Evolutionary conservation across 352 stramenopile species (phyloP), one percentile per base, ranked within the genome.

Genomic region (Globisporangium megalacanthum): DNA sequence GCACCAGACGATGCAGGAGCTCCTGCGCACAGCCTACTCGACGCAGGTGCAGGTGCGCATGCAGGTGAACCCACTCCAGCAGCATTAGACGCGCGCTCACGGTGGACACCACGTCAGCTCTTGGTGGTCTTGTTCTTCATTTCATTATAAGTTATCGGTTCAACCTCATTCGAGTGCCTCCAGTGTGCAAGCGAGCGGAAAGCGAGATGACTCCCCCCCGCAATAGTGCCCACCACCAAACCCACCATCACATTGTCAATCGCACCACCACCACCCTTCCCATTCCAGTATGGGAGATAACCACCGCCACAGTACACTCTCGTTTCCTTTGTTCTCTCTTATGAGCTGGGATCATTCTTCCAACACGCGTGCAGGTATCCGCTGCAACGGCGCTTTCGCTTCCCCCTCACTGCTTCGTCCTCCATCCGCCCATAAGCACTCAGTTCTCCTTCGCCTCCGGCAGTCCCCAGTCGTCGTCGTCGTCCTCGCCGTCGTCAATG

Each of bases 1-100:
- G 17, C 74, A 88, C 52, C 49, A 85, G 52, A 92, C 79, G 15
- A 94, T 94, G 83, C 83, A 92, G 69, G 79, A 94, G 62, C 64
- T 94, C 44, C 67, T 94, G 41, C 77, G 81, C 53, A 94, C 83
- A 20, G 83, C 83, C 6, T 92, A 92, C 65, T 86, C 82, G 60
- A 94, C 83, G 6, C 81, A 92, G 62, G 85, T 74, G 55, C 83
- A 92, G 56, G 78, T 94, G 39, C 72, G 79, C 33, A 90, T 93
- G 83, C 83, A 89, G 56, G 76, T 87, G 53, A 90, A 90, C 44
- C 75, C 70, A 54, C 52, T 84, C 25, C 25, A 29, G 41, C 61
- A 66, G 44, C 60, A 80, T 37, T 59, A 66, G 56, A 66, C 3
- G 13, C 20, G 15, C 8, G 10, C 25, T 29, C 25, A 4, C 25